Percentiles rank a stretch among this genome's conserved stretches.
Conservation (phyloP, 371 early-diverging fungal genomes). For the Mucor saturninus region DNA sequence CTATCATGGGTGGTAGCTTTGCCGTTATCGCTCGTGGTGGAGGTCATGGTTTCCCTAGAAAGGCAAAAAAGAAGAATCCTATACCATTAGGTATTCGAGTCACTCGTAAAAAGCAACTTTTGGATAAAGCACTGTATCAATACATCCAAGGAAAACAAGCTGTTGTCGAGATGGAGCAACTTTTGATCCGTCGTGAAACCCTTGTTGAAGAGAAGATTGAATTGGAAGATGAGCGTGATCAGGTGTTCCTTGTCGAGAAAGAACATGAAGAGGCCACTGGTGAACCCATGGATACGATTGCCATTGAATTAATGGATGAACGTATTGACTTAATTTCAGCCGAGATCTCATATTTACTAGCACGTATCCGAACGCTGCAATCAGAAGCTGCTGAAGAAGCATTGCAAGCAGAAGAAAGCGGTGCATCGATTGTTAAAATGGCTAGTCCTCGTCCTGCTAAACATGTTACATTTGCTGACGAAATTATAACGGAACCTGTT, state of each 20-base stretch:
- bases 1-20: constrained; percentile 53
- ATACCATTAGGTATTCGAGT: constrained; percentile 31
- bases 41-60: constrained; percentile 36
- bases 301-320: constrained; percentile 74
- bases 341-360: constrained; percentile 74
- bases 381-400: constrained; percentile 57
- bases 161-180: constrained; percentile 40
- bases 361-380: constrained; percentile 66
- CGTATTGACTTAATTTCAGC: constrained; percentile 78
- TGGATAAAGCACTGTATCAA: constrained; percentile 58
- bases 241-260: constrained; percentile 57
- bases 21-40: constrained; percentile 43
- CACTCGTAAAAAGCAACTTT: constrained; percentile 56
- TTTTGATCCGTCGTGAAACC: constrained; percentile 49
- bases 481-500: constrained; percentile 37
- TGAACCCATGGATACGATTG: constrained; percentile 47
- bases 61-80: constrained; percentile 29
- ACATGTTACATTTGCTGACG: constrained; percentile 54
- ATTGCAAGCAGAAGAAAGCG: constrained; percentile 51
- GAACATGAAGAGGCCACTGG: constrained; percentile 52
- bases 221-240: constrained; percentile 66
- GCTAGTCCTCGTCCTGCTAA: constrained; percentile 36
- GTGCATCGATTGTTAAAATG: constrained; percentile 29
- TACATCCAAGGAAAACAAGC: constrained; percentile 52
- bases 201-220: constrained; percentile 68